These are phyloP conservation scores for Sporothrix inflata DNA, from an alignment of 2,329 filamentous ascomycete species.

Conservation along the genomic window DNA sequence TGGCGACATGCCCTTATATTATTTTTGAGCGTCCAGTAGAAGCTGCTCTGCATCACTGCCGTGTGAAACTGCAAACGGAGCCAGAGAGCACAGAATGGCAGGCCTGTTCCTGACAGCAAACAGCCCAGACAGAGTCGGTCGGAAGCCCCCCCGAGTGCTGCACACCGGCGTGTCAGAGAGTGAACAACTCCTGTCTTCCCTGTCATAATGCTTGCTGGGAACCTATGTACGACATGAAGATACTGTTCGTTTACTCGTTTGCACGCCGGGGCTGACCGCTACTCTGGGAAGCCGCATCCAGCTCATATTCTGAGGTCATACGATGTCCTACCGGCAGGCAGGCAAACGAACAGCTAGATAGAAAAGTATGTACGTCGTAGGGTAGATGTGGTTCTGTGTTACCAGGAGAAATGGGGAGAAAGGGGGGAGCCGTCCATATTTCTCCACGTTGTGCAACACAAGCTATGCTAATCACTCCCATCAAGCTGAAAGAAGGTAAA, in stretches of 20 bases:
- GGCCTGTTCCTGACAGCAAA: not conserved
- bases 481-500: not conserved
- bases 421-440: not conserved
- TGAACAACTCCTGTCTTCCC: not conserved
- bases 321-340: not conserved
- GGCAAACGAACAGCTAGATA: not conserved
- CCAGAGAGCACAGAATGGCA: not conserved
- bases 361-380: not conserved
- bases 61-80: not conserved
- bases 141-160: not conserved
- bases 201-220: not conserved
- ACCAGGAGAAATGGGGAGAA: not conserved
- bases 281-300: constrained; percentile 4
- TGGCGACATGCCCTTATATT: no score
- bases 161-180: not conserved
- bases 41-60: not conserved
- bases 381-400: not conserved
- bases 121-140: not conserved
- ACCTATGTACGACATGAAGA: not conserved
- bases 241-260: not conserved
- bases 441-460: not conserved
- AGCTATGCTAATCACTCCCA: no score
- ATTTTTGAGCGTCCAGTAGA: no score
- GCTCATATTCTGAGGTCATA: not conserved
- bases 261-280: constrained; percentile 1